Evolutionary conservation across 2,329 filamentous ascomycete species (phyloP), one percentile per base, ranked within the genome.

Genomic region (Teratosphaeria viscida): DNA sequence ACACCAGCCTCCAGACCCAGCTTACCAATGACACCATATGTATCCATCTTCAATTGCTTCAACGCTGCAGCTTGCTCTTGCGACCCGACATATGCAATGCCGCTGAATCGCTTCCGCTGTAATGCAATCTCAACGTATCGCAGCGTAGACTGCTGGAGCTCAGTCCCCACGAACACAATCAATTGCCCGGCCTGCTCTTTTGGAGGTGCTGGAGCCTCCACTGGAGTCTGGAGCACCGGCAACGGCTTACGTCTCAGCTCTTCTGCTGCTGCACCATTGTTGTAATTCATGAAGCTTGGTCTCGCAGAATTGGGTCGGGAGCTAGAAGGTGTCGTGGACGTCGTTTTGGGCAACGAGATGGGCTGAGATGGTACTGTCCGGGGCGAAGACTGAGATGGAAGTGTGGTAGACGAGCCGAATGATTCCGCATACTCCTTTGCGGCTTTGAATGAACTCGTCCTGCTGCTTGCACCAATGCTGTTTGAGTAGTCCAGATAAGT

Each of bases 1-100:
- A 71, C 63, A 10, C 62, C 62, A n/a, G 66, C 53, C 54, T 72
- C 67, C 57, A 63, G 59, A 32, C 63, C 57, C 57, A 66, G 34
- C 55, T 60, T 64, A 1, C 65, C 65, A 6, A 62, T 57, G 27
- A 67, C 16, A 5, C 59, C 61, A 43, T 64, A 67, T 26, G 65
- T 52, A 11, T 65, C 62, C 58, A 67, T 65, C 54, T 66, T 67
- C 39, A 67, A 47, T 58, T 66, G 59, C 62, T 66, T 67, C 35
- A 66, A 16, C 8, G 56, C 49, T 35, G 56, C 54, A 58, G 62
- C 64, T 16, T 64, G 55, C 52, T 56, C 57, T 27, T 52, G 14
- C n/a, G 5, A 27, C 2, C 62, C 62, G 19, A 64, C 35, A 10
- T 62, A 39, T 19, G 34, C 52, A 27, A 64, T 39, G 3, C 55